These are phyloP conservation scores for Flaveria ramosissima DNA, from an alignment of 129 eudicot genomes.

Conservation along the genomic window DNA sequence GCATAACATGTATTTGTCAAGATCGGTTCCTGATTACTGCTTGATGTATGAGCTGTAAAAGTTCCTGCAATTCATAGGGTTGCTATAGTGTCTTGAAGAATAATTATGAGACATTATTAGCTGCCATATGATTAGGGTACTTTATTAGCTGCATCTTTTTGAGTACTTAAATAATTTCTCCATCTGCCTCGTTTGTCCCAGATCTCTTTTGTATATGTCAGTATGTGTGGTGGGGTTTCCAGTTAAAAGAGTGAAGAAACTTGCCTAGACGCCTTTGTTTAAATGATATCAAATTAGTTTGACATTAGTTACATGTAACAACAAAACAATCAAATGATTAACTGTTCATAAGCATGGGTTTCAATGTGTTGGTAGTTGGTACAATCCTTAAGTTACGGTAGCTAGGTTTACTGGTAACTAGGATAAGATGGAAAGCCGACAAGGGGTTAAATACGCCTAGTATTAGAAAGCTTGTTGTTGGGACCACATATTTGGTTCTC, in stretches of 20 bases:
- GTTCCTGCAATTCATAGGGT: conserved; percentile 14
- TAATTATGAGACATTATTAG: conserved; percentile 32
- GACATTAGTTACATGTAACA: conserved; percentile 14
- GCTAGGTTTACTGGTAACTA: background rate
- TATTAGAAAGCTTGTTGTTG: background rate
- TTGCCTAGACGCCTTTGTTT: background rate
- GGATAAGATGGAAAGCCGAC: conserved; percentile 15
- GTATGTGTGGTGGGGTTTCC: conserved; percentile 9
- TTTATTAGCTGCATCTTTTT: conserved; percentile 16
- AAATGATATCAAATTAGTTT: conserved; percentile 16
- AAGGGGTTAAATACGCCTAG: background rate
- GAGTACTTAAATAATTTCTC: background rate
- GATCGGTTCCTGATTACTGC: conserved; percentile 20
- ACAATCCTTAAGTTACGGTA: conserved; percentile 6
- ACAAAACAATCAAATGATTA: conserved; percentile 6
- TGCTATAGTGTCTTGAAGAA: conserved; percentile 15
- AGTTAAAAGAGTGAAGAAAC: background rate
- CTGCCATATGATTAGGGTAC: conserved; percentile 37
- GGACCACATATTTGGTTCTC: conserved; percentile 21
- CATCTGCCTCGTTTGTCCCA: background rate
- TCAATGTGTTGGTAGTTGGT: background rate
- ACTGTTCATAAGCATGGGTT: conserved; percentile 10
- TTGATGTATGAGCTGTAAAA: conserved; percentile 36
- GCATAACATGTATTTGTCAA: background rate
- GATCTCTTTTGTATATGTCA: background rate